Base-by-base conservation (phyloP, 2,329 filamentous ascomycete genomes). In the Aspergillus ruber region DNA sequence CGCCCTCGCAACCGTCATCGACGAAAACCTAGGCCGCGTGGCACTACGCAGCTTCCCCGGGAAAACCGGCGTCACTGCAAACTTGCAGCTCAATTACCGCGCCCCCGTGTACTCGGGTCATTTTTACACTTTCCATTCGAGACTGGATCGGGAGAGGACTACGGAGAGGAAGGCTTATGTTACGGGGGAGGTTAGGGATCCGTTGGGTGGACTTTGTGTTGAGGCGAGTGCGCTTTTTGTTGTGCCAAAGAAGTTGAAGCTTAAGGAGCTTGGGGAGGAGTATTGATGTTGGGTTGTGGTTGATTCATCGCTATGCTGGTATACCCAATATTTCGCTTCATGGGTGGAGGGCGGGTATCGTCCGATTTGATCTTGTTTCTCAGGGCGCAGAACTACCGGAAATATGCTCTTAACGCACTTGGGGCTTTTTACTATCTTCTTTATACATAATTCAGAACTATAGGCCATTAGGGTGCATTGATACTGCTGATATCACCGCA, bases 21-120 rank as follows among this genome's bases (percentile, higher is more conserved):
- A 87, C 63, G 86, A 90, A 70, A 79, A 77, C 44, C 73, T 88
- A 51, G 81, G 82, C n/a, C 74, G 84, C 39, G 82, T 80, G 50
- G 81, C 80, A 9, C 69, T 81, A 47, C 62, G 66, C 41, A 60
- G 64, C 27, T 73, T 81, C 51, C 71, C 73, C 1, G 68, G 65
- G 7, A 67, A 71, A 40, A 77, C 75, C 29, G 76, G 79, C 57
- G 68, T 84, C 55, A 77, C 82, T 59, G 73, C 82, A 38, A 76
- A 74, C 44, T 65, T 84, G 29, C 71, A 79, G 50, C 61, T 90
- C 43, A 74, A 76, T 45, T 90, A 89, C 63, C 73, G 78, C 39
- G 76, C 74, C 48, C 82, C 82, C 0, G 81, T 82, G 6, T 65
- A 74, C 32, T 77, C 80, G 35, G 77, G 79, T 45, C 70, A 74